Base-by-base conservation (phyloP, 2,329 filamentous ascomycete species). In the Exophiala xenobiotica region DNA sequence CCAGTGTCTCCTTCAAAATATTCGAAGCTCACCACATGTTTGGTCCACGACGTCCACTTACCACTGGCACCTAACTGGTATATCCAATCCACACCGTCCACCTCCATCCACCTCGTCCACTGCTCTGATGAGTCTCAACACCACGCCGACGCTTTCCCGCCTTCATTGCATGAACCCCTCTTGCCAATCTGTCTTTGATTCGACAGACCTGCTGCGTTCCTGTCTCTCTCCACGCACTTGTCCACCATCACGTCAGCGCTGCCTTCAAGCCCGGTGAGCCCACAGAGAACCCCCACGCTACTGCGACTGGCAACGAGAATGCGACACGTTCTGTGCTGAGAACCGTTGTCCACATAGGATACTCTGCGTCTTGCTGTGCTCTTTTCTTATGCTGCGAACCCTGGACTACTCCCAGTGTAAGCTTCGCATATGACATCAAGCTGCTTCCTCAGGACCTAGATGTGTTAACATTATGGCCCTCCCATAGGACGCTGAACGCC, bases 231-330 rank as follows among this genome's bases (percentile, higher is more conserved):
- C 41, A 49, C 46, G 46, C 48, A 14, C 35, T 19, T 16, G 14
- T 19, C 23, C 22, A 20, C 16, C 8, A 26, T 38, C 48, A 51
- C 31, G 47, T 52, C 45, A 51, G 53, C 51, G 42, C 45, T 42
- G 44, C 20, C 40, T 49, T 12, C 38, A 31, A 35, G 31, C 33
- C n/a, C n/a, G n/a, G n/a, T n/a, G n/a, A 31, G 38, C 11, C 31
- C 31, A 35, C 31, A 24, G 23, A 39, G 38, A 20, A 44, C 53
- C 53, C 53, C 53, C 53, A 55, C 53, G 49, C 53, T 55, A 55
- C 19, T n/a, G n/a, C n/a, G n/a, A n/a, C n/a, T n/a, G n/a, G n/a
- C n/a, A n/a, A n/a, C n/a, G 12, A 38, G 20, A 18, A 27, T 50
- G 23, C 41, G 31, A 43, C 42, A 41, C 38, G 45, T 45, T 24